Evolutionary conservation across 2,329 filamentous ascomycete genomes (phyloP), one percentile per base, ranked within the genome.

Genomic region (Ascochyta fabae): DNA sequence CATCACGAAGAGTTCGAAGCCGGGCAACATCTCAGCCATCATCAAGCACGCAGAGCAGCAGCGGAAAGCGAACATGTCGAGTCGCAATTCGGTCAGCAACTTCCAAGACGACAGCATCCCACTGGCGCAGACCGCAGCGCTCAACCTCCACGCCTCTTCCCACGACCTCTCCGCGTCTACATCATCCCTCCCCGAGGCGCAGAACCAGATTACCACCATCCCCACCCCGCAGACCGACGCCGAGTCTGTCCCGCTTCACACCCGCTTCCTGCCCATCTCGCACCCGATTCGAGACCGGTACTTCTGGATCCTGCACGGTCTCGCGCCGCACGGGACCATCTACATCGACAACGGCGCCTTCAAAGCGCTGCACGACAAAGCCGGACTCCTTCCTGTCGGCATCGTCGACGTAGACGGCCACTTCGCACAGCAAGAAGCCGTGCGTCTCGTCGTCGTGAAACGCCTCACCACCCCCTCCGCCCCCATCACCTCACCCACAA

Each of bases 241-340:
- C 75, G 50, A 70, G 48, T 40, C 66, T 1, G 66, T 72, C 10
- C 86, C 93, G 1, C 80, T 96, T 4, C 95, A 99, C 77, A 99
- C 95, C 3, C 88, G 95, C 53, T 99, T 99, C 81, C 82, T 96
- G 12, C 92, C 93, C 0, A 92, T 92, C 9, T 81, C 84, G 0
- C 87, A 90, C 24, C 93, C 94, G 1, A 95, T 98, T 56, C 88
- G 92, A 53, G 95, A 97, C 74, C 89, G 94, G 59, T 92, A 95
- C 72, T 98, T 99, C 82, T 99, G 95, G 95, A 88, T 99, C 44
- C 83, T 98, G 0, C 92, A 99, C 76, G 95, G 94, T 9, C 86
- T 97, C 10, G 88, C 88, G 23, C 92, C 95, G 0, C 93, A 96
- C 69, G 95, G 95, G 13, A 96, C 89, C 2, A 74, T 99, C 24